Evolutionary conservation across 495 filamentous ascomycete genomes (phyloP).

Genomic region (Podospora anserina): DNA sequence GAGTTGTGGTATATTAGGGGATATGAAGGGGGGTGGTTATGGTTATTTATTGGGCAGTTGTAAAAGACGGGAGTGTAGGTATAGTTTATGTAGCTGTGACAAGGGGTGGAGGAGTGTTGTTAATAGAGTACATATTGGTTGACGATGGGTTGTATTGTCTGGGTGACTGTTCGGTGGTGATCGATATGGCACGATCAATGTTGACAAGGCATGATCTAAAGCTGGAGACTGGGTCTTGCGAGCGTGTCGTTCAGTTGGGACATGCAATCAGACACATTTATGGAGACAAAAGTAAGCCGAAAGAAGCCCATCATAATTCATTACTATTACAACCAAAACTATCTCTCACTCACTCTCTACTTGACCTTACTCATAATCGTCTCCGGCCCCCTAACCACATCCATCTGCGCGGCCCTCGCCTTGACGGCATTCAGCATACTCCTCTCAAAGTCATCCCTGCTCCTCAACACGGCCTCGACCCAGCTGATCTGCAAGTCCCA

Average conservation of each 20-base stretch:
- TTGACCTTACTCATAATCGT: conserved; percentile 90
- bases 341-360: conserved; percentile 60
- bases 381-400: conserved; percentile 71
- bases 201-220: too few species aligned
- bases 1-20: not conserved
- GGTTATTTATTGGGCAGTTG: not conserved
- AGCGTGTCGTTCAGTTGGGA: too few species aligned
- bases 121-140: not conserved
- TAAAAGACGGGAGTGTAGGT: not conserved
- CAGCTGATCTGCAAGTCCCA: conserved; percentile 94
- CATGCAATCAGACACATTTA: too few species aligned
- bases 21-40: not conserved
- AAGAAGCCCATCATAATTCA: conserved; percentile 4
- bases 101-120: not conserved
- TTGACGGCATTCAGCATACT: conserved; percentile 84
- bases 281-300: too few species aligned
- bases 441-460: conserved; percentile 89
- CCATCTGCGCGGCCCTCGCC: conserved; percentile 77
- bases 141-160: not conserved
- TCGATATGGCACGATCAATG: too few species aligned
- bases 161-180: not conserved
- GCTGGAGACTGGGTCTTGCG: too few species aligned
- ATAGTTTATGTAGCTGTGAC: not conserved
- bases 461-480: conserved; percentile 89
- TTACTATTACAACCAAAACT: conserved; percentile 12